Percentiles rank a stretch among this genome's conserved stretches.
Evolutionary conservation across 192 early-diverging fungal species (phyloP).

Genomic region (Backusella tarrabulga): DNA sequence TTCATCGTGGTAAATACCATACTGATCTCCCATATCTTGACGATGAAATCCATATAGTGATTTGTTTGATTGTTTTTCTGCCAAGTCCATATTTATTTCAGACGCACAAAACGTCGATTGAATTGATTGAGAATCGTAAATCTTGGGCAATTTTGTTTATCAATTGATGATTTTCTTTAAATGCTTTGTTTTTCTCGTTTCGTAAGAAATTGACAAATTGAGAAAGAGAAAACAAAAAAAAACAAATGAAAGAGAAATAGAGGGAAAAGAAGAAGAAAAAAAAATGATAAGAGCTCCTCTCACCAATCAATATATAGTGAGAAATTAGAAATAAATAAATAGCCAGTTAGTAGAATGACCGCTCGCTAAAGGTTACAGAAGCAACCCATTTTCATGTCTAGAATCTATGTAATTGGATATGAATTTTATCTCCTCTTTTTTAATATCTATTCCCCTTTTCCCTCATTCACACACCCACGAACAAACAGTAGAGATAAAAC

Average conservation of each 20-base stretch:
- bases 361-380: neutral
- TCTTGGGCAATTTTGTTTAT: neutral
- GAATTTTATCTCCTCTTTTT: slow-evolving; percentile 1
- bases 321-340: slow-evolving; percentile 7
- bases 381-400: neutral
- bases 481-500: neutral
- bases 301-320: neutral
- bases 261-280: neutral
- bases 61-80: slow-evolving; percentile 16
- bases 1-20: neutral
- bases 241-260: neutral
- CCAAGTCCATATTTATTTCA: neutral
- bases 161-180: neutral
- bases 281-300: neutral
- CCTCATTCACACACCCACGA: neutral
- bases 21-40: neutral
- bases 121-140: neutral
- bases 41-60: slow-evolving; percentile 13
- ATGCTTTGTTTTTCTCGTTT: neutral
- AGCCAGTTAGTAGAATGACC: neutral
- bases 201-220: neutral
- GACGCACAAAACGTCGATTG: slow-evolving; percentile 4
- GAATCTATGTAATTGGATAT: neutral
- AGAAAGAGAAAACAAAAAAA: neutral
- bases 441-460: neutral